phyloP scores from a whole-genome alignment of 176 grass and related monocot genomes.

The barley (Hordeum vulgare) region MorexV3_pseudomolecules_assembly NC_058524.1:458547460-458547959 shows the following conservation, averaged over 20 bases:
- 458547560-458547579: not conserved
- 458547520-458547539: not conserved
- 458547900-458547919: too few species aligned
- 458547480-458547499: not conserved
- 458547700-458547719: not conserved
- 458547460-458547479: slow-evolving; percentile 95
- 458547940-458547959: too few species aligned
- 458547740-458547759: not conserved
- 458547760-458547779: not conserved
- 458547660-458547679: slow-evolving; percentile 89
- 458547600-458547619: slow-evolving; percentile 99
- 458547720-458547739: not conserved
- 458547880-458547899: too few species aligned
- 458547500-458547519: not conserved
- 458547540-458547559: not conserved
- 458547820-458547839: not conserved
- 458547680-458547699: not conserved
- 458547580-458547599: not conserved
- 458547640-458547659: slow-evolving; percentile 98
- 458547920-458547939: too few species aligned
- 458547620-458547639: slow-evolving; percentile 99
- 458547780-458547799: not conserved
- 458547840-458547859: too few species aligned
- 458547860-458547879: too few species aligned
- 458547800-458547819: not conserved